Evolutionary conservation across 2,329 filamentous ascomycete species (phyloP).

Genomic region (Pseudogymnoascus sp.): DNA sequence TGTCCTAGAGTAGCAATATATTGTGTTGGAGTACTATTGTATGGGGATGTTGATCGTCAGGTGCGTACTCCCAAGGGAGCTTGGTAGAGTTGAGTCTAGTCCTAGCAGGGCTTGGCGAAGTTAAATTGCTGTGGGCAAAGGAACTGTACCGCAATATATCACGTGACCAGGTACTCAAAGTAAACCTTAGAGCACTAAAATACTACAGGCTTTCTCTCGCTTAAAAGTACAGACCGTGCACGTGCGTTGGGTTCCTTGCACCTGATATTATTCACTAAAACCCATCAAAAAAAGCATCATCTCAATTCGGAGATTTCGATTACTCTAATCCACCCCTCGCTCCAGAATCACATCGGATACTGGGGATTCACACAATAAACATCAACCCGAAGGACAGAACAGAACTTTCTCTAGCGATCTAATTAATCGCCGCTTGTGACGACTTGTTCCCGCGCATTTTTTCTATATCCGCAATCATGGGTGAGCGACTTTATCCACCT

Average conservation of each 20-base stretch:
- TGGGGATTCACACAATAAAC: slow-evolving; percentile 6
- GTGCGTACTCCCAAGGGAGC: not conserved
- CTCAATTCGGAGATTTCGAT: slow-evolving; percentile 8
- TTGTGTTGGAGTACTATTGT: not conserved
- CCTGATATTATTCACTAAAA: slow-evolving; percentile 9
- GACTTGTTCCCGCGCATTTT: slow-evolving; percentile 3
- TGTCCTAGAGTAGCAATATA: not conserved
- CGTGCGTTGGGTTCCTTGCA: slow-evolving; percentile 8
- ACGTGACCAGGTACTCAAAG: not conserved
- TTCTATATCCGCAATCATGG: slow-evolving; percentile 9
- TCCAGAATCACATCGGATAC: slow-evolving; percentile 6
- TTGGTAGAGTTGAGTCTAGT: slow-evolving; percentile 6
- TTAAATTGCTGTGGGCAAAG: not conserved
- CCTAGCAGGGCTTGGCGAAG: slow-evolving; percentile 1
- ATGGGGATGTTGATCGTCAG: slow-evolving; percentile 3
- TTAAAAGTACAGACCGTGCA: slow-evolving; percentile 7
- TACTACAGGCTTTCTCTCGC: not conserved
- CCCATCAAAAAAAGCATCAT: slow-evolving; percentile 8
- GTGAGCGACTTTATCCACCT: not conserved
- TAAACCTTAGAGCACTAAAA: not conserved
- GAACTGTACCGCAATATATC: not conserved
- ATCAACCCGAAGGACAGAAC: slow-evolving; percentile 6
- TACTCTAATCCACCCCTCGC: slow-evolving; percentile 1
- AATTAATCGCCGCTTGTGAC: not conserved
- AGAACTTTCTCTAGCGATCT: not conserved